Base-by-base conservation (phyloP, 2,329 filamentous ascomycete species). In the Boeremia exigua region DNA sequence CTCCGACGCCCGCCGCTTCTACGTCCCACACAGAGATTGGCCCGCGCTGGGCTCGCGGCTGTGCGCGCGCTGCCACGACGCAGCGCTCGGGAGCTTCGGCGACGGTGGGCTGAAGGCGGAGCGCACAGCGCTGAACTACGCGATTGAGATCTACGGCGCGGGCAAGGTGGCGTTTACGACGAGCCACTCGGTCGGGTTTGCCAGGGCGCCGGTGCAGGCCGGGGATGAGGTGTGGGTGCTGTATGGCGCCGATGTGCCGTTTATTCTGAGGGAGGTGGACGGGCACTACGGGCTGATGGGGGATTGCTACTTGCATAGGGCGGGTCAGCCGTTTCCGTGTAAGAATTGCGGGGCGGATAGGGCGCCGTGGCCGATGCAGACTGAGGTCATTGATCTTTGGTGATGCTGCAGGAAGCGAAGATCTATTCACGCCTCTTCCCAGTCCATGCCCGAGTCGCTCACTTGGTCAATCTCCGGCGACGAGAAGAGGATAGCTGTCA, bases 381-480 rank as follows among this genome's bases (percentile, higher is more conserved):
- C 47, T 6, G 34, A 51, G 11, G 33, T 56, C 10, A 23, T 56
- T 11, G 42, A 56, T 27, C 40, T 56, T 10, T 51, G 53, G 53
- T 47, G 19, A 33, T n/a, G 9, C 11, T 28, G 14, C n/a, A n/a
- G n/a, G n/a, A n/a, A n/a, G n/a, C n/a, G 14, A 32, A 33, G 27
- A 9, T 8, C 4, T 27, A 32, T 27, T 27, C 37, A 37, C 37
- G 25, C 27, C 15, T 38, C 15, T 4, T 51, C 48, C 39, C 39
- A 51, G 8, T 44, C 33, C 39, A 44, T 48, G 14, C 19, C 17
- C 17, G 14, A 12, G 8, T 34, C 6, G 32, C 32, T 44, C 3
- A n/a, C 6, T 30, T 42, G 8, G 23, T 50, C 30, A n/a, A 19
- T 15, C 9, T 44, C 38, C 19, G 30, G 25, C 2, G 29, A 29